Evolutionary conservation across 345 rosid species (phyloP).

Genomic region (Bruguiera parviflora): DNA sequence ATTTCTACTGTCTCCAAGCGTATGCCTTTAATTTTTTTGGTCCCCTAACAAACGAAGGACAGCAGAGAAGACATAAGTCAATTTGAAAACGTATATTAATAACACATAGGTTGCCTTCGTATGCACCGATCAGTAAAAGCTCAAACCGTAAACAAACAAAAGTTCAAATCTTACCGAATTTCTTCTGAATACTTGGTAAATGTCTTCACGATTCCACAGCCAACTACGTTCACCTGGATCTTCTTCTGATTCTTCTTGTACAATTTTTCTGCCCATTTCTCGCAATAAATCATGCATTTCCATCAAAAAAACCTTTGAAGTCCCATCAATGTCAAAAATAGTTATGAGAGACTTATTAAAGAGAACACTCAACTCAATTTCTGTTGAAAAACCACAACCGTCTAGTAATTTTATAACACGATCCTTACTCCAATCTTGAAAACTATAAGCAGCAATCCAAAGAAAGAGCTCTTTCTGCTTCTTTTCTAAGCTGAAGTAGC

Average conservation of each 20-base stretch:
- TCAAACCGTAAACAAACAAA: background rate
- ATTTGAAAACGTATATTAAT: too few relatives aligned
- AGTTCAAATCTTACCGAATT: background rate
- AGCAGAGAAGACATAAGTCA: background rate
- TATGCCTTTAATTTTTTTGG: too few relatives aligned
- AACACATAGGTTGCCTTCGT: too few relatives aligned
- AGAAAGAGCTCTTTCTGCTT: background rate
- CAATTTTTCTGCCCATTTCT: conserved; percentile 6
- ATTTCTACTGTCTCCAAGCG: background rate
- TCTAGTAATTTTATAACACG: background rate
- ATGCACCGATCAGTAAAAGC: background rate
- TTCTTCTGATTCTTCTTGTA: background rate
- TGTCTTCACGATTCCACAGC: background rate
- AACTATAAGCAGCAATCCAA: conserved; percentile 8
- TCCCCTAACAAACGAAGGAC: background rate
- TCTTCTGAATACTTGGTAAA: background rate
- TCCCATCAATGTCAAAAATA: background rate
- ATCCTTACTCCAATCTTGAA: background rate
- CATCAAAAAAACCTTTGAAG: background rate
- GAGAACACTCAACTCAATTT: conserved; percentile 4
- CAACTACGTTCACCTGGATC: background rate
- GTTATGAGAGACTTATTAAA: background rate
- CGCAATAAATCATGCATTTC: conserved; percentile 6
- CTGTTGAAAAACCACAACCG: conserved; percentile 1
- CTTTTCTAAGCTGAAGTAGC: background rate